Evolutionary conservation across 495 filamentous ascomycete species (phyloP).

Genomic region (Wilcoxina mikolae): DNA sequence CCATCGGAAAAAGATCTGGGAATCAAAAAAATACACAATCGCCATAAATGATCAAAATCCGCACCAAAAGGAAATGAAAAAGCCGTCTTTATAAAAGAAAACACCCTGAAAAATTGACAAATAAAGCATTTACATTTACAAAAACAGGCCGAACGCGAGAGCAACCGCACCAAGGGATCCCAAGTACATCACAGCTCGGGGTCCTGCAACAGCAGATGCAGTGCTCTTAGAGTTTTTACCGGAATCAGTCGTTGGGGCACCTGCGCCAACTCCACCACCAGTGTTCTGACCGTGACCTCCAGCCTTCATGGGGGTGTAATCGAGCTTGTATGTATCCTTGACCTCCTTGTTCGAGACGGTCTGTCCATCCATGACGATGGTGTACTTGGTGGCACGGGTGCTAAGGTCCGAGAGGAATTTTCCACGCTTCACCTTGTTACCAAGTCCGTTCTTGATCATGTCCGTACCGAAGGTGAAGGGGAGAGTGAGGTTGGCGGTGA

Average conservation of each 20-base stretch:
- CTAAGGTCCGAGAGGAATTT: slow-evolving; percentile 18
- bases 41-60: background rate
- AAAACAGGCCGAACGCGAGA: slow-evolving; percentile 6
- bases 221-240: background rate
- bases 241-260: background rate
- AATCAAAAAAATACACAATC: background rate
- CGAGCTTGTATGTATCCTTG: slow-evolving; percentile 13
- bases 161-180: slow-evolving; percentile 2
- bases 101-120: background rate
- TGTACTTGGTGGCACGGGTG: slow-evolving; percentile 8
- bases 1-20: background rate
- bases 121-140: slow-evolving; percentile 1
- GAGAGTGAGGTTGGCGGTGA: slow-evolving; percentile 25
- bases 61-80: background rate
- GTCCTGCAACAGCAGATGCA: background rate
- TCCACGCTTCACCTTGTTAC: slow-evolving; percentile 21
- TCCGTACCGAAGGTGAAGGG: slow-evolving; percentile 21
- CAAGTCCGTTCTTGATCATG: slow-evolving; percentile 22
- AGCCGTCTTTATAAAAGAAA: background rate
- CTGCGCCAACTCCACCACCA: slow-evolving; percentile 22
- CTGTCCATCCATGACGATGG: slow-evolving; percentile 15
- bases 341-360: slow-evolving; percentile 10
- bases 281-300: slow-evolving; percentile 27
- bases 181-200: background rate
- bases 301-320: slow-evolving; percentile 10